Evolutionary conservation across 345 rosid species (phyloP), one percentile per base, ranked within the genome.

Genomic region (Populus nigra): DNA sequence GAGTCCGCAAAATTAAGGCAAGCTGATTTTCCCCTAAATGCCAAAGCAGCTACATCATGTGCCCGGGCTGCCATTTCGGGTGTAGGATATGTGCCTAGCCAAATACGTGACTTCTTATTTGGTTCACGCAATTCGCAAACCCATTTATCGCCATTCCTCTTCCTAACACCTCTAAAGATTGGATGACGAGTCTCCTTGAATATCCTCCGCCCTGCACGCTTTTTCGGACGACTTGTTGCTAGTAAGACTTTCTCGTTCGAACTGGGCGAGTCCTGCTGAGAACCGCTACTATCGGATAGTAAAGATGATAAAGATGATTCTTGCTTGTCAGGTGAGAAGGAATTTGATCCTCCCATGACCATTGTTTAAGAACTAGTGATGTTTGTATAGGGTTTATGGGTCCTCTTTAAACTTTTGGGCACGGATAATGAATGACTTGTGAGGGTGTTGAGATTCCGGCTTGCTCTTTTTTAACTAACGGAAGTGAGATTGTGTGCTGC

Each of bases 31-130:
- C 97, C 93, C 69, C 90, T 87, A 8, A 92, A 76, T 0, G 92
- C 88, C 57, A 92, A 72, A 7, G 88, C 97, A 0, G 97, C 97
- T 1, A 92, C 94, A 75, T 92, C 97, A 50, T 92, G 97, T 1
- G 97, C 97, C 69, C 91, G 80, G 0, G 94, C 97, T 0, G 97
- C 97, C 97, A 90, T 90, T 62, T 92, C 94, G 0, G 97, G 86
- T 0, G 91, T 88, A 1, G 94, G 91, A 67, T 90, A 92, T 5
- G 97, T 92, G 0, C 97, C 97, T 1, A 92, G 91, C 94, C 97
- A 92, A 12, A 92, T 86, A 4, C 97, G 88, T 0, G 91, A 74
- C 65, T 88, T 85, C 63, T 85, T 84, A 29, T 61, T 87, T 0
- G 94, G 97, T 43, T 88, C 91, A 0, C 97, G 83, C 43, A 92